Percentiles rank a stretch among this genome's conserved stretches.
Conservation (phyloP, 306 rosid genomes). For the Inga laurina region DNA sequence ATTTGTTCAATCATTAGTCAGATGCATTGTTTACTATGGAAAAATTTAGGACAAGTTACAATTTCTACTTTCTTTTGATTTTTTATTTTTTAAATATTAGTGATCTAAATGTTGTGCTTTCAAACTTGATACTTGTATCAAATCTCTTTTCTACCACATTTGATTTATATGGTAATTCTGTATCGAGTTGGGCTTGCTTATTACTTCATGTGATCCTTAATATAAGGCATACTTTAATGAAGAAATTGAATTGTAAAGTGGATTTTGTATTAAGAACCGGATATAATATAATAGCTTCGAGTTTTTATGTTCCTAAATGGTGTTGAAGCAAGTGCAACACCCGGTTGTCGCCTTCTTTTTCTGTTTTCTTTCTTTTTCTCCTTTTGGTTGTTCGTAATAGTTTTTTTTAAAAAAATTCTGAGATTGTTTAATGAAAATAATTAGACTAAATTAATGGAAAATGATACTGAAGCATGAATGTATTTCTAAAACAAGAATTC, state of each 20-base stretch:
- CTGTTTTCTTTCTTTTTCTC: neutral
- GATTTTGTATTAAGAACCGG: too few relatives aligned
- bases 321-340: neutral
- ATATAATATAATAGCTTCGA: neutral
- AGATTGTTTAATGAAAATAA: neutral
- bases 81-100: constrained; percentile 7
- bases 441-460: neutral
- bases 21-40: constrained; percentile 25
- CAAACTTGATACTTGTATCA: constrained; percentile 17
- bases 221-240: too few relatives aligned
- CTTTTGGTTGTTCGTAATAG: neutral
- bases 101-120: constrained; percentile 19
- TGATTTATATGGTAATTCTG: neutral
- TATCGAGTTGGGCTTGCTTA: constrained; percentile 1
- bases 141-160: neutral
- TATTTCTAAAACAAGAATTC: neutral
- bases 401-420: neutral
- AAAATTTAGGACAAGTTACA: constrained; percentile 12
- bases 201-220: neutral
- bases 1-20: constrained; percentile 32
- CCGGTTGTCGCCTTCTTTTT: too few relatives aligned
- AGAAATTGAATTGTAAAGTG: too few relatives aligned
- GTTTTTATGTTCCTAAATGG: neutral
- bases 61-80: constrained; percentile 2
- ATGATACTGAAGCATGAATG: neutral